Conservation (phyloP, 108 stramenopile genomes). For the Cyclotella atomus region DNA sequence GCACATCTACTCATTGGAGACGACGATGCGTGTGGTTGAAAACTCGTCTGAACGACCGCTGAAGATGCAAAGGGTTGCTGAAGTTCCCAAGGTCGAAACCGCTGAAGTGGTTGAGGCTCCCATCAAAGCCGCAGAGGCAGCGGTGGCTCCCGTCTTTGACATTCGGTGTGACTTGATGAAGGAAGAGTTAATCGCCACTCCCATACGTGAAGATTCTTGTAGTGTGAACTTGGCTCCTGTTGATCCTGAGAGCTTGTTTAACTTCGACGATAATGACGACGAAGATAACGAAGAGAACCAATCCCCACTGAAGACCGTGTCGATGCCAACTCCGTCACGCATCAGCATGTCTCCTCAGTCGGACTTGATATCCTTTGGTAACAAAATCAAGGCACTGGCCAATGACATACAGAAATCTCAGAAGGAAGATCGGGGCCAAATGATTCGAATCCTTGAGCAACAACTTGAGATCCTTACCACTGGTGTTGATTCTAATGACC, state of each 20-base stretch:
- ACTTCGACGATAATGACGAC: not conserved
- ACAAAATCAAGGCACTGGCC: not conserved
- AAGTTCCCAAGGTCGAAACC: too few species aligned
- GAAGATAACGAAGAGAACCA: not conserved
- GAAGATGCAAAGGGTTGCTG: not conserved
- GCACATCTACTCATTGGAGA: not conserved
- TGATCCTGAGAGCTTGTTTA: not conserved
- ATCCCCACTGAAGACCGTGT: not conserved
- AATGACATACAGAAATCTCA: not conserved
- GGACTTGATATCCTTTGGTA: not conserved
- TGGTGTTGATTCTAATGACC: too few species aligned
- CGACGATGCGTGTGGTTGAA: not conserved
- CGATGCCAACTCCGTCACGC: not conserved
- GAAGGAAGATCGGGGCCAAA: not conserved
- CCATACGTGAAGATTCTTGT: not conserved
- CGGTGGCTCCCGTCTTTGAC: too few species aligned
- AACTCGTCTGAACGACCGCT: not conserved
- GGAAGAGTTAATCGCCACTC: not conserved
- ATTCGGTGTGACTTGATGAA: not conserved
- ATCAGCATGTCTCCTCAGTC: not conserved
- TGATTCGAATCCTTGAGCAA: not conserved
- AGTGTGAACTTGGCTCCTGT: not conserved
- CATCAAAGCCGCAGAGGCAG: too few species aligned
- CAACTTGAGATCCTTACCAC: not conserved
- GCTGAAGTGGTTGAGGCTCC: too few species aligned